Evolutionary conservation across 106 monocot genomes (phyloP).

Genomic region (Phalaenopsis equestris): DNA sequence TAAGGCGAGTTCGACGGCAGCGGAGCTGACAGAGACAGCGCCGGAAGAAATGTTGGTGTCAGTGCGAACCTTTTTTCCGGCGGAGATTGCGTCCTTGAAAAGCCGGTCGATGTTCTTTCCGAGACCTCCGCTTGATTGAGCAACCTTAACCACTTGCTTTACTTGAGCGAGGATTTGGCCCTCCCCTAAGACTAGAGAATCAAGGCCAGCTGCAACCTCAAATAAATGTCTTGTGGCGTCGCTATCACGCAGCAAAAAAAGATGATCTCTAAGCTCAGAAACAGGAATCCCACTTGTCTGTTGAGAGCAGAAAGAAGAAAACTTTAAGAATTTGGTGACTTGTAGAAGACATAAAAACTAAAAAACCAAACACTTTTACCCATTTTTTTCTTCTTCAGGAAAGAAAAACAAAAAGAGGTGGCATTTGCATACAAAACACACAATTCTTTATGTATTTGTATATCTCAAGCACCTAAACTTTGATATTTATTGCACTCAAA

Average conservation of each 20-base stretch:
- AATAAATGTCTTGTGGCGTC: conserved; percentile 92
- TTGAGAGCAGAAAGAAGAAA: background rate
- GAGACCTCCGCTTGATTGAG: conserved; percentile 60
- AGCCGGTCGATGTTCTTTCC: conserved; percentile 93
- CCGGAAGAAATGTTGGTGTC: conserved; percentile 96
- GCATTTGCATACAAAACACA: no score
- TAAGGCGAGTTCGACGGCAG: conserved; percentile 90
- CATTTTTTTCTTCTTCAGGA: no score
- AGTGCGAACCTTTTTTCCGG: conserved; percentile 74
- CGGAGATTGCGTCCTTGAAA: conserved; percentile 89
- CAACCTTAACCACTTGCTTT: conserved; percentile 82
- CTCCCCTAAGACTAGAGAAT: conserved; percentile 96
- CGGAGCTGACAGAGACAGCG: conserved; percentile 96
- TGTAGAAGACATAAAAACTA: no score
- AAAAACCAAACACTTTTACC: no score
- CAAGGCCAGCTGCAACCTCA: conserved; percentile 89
- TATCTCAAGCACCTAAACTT: no score
- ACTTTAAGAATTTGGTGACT: background rate
- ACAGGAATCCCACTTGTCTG: conserved; percentile 92
- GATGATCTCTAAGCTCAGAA: conserved; percentile 68
- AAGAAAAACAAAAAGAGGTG: no score
- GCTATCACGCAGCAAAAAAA: conserved; percentile 85
- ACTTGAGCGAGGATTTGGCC: conserved; percentile 97
- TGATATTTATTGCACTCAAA: no score
- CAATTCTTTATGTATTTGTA: no score